Percentiles rank a stretch among this genome's conserved stretches.
These are phyloP conservation scores for Hirsutella minnesotensis DNA, from an alignment of 2,329 filamentous ascomycete species.

Conservation along the genomic window DNA sequence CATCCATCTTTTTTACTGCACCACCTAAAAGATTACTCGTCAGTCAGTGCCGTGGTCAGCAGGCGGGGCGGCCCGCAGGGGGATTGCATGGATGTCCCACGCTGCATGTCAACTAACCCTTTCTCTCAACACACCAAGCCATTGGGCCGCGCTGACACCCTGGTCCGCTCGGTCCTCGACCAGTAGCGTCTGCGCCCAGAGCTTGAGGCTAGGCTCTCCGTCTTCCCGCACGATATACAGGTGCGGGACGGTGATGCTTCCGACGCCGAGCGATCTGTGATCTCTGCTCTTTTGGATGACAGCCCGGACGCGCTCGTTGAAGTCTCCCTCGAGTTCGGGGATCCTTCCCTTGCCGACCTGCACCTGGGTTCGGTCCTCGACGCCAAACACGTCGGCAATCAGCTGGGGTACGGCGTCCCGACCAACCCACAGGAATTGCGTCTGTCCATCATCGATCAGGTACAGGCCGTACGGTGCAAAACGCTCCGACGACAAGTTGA, in stretches of 20 bases:
- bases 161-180: constrained; percentile 94
- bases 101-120: constrained; percentile 52
- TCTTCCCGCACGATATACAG: constrained; percentile 91
- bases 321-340: constrained; percentile 85
- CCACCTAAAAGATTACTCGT: constrained; percentile 1
- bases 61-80: not conserved
- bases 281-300: constrained; percentile 89
- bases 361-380: constrained; percentile 70
- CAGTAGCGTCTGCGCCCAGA: constrained; percentile 93
- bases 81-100: not conserved
- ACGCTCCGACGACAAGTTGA: constrained; percentile 80
- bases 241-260: constrained; percentile 85
- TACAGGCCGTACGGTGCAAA: constrained; percentile 87
- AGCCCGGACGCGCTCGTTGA: constrained; percentile 85
- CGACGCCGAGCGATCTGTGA: constrained; percentile 74
- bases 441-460: constrained; percentile 93
- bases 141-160: constrained; percentile 84
- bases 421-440: constrained; percentile 94
- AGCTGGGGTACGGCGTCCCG: constrained; percentile 86
- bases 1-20: constrained; percentile 2
- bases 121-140: constrained; percentile 83
- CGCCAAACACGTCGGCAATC: constrained; percentile 79
- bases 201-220: constrained; percentile 84
- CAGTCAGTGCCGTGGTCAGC: not conserved
- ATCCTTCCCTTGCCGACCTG: constrained; percentile 84